Evolutionary conservation across 305 asterid genomes (phyloP), one percentile per base, ranked within the genome.

Genomic region (Nicotiana rustica): DNA sequence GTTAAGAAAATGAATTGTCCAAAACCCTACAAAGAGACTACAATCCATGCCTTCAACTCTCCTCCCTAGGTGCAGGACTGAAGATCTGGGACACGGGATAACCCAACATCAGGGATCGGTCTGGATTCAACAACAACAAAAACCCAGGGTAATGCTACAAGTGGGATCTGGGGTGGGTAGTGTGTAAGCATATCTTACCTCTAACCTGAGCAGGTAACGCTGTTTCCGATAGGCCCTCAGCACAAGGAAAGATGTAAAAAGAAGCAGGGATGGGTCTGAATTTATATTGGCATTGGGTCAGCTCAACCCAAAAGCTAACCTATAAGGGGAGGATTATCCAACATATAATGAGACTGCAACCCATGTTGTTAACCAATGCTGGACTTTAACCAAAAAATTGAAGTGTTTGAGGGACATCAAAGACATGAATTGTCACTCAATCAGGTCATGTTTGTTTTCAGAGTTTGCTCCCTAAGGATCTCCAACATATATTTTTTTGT

Each of bases 61-160:
- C 78, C 18, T 25, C 35, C 78, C 55, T 68, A 68, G 76, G 77
- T 69, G 56, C 77, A 69, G 21, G 41, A 71, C 13, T 47, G 59
- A 21, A 73, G 13, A 73, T 19, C 6, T 44, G 78, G 60, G 9
- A 62, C n/a, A n/a, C n/a, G n/a, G n/a, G n/a, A 60, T 47, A 0
- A 47, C 41, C 62, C 62, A 47, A 73, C 17, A 47, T 0, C 41
- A 19, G 6, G 59, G 77, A 41, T 69, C 14, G 18, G 10, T 69
- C 77, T 38, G 12, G 49, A 8, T 41, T 41, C 49, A 41, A 8
- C 49, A 41, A 41, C 10, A 8, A n/a, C n/a, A 41, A 6, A 41
- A 41, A 41, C 3, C 49, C 12, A 41, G 2, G 8, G 49, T 41
- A 41, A 41, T 41, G 10, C 49, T 7, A 41, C 3, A 41, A 41